These are phyloP conservation scores for Cladophialophora psammophila DNA, from an alignment of 2,329 filamentous ascomycete species.

Conservation along the genomic window DNA sequence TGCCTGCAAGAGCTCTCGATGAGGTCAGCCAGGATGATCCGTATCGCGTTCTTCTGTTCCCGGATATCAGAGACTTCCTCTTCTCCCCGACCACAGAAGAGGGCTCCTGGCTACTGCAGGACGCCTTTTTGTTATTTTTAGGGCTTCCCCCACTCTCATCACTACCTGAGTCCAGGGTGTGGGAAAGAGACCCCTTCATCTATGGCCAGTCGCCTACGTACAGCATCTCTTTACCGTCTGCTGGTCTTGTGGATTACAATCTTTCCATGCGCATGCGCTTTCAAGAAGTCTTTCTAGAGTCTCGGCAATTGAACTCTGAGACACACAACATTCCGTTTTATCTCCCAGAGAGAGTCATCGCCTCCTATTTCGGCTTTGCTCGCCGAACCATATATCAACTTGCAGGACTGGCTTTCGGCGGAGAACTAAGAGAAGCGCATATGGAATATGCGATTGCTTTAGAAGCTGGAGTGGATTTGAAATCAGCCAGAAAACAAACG, in stretches of 20 bases:
- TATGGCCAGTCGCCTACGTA: constrained; percentile 70
- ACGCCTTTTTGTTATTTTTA: constrained; percentile 75
- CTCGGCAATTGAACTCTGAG: background rate
- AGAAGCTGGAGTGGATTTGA: constrained; percentile 63
- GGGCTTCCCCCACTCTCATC: constrained; percentile 67
- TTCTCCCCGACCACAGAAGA: constrained; percentile 43
- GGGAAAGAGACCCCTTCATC: constrained; percentile 64
- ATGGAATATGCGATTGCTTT: constrained; percentile 76
- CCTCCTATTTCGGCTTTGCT: constrained; percentile 57
- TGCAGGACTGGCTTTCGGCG: constrained; percentile 50
- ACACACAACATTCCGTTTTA: background rate
- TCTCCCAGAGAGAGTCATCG: constrained; percentile 7
- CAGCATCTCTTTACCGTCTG: background rate
- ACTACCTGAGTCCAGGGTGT: constrained; percentile 39
- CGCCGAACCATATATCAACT: constrained; percentile 66
- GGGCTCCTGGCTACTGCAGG: constrained; percentile 62
- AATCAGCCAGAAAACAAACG: constrained; percentile 70
- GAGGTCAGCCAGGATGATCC: constrained; percentile 79
- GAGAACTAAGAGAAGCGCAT: constrained; percentile 56
- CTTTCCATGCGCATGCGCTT: background rate
- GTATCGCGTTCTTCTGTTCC: constrained; percentile 79
- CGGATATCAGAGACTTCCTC: constrained; percentile 74
- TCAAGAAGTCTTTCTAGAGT: background rate
- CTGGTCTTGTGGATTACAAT: background rate
- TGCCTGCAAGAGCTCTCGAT: constrained; percentile 78